These are phyloP conservation scores for Globisporangium uncinulatum DNA, from an alignment of 352 stramenopile species.

Conservation along the genomic window DNA sequence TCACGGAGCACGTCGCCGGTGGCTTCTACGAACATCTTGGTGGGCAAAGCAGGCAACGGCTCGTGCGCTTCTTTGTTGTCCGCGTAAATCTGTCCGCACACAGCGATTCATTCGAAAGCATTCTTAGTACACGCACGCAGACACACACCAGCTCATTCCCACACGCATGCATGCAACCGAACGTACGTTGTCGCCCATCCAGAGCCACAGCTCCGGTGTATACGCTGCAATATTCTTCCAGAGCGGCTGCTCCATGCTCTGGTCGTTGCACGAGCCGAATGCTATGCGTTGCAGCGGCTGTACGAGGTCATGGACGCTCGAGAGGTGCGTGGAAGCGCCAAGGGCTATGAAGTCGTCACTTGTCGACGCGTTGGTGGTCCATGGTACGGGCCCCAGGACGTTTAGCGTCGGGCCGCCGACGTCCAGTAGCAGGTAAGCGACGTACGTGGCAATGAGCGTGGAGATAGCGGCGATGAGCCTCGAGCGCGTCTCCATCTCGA, in stretches of 20 bases:
- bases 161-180: neutral
- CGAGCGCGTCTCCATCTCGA: conserved; percentile 9
- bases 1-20: conserved; percentile 38
- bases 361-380: neutral
- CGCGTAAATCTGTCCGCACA: conserved; percentile 55
- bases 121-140: neutral
- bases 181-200: conserved; percentile 85
- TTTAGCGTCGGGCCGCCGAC: neutral
- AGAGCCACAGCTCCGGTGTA: conserved; percentile 74
- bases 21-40: conserved; percentile 62
- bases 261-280: conserved; percentile 86
- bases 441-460: conserved; percentile 3
- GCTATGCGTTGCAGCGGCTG: conserved; percentile 45
- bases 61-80: conserved; percentile 53
- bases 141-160: neutral
- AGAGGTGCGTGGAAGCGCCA: neutral
- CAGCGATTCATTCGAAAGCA: conserved; percentile 1
- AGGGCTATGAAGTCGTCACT: too few relatives aligned
- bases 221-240: conserved; percentile 58
- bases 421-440: conserved; percentile 9
- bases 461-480: conserved; percentile 4
- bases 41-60: conserved; percentile 30
- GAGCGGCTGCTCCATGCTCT: conserved; percentile 77
- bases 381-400: too few relatives aligned
- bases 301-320: conserved; percentile 41